Conservation (phyloP, 176 grass and related monocot species). For the Saccharum spontaneum region DNA sequence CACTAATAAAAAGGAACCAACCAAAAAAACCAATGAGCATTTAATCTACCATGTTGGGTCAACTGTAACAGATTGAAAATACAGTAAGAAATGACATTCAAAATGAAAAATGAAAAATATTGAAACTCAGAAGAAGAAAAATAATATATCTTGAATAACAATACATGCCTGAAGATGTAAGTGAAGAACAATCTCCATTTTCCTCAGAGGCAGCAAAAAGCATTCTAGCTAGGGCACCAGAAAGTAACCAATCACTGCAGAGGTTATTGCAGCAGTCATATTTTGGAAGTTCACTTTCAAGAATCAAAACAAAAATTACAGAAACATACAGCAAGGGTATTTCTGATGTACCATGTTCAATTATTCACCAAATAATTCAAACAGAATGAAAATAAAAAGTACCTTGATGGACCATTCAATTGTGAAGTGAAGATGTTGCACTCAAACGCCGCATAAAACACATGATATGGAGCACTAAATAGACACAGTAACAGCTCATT, state of each 20-base stretch:
- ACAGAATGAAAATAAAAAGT: conserved; percentile 10
- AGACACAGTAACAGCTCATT: conserved; percentile 22
- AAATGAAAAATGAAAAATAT: background rate
- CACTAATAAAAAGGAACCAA: background rate
- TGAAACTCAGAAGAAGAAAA: background rate
- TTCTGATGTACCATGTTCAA: background rate
- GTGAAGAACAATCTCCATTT: conserved; percentile 59
- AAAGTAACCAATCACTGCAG: conserved; percentile 85
- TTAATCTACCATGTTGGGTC: background rate
- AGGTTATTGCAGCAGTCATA: conserved; percentile 14
- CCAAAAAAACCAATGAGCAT: background rate
- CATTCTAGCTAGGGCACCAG: conserved; percentile 70
- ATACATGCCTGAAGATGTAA: conserved; percentile 77
- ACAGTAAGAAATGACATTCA: conserved; percentile 1
- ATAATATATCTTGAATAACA: conserved; percentile 22
- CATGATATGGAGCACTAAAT: conserved; percentile 78
- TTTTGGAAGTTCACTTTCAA: conserved; percentile 20
- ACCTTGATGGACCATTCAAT: conserved; percentile 62
- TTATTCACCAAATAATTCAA: background rate
- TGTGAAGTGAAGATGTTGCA: conserved; percentile 67
- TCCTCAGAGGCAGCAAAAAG: conserved; percentile 63
- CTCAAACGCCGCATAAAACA: conserved; percentile 58
- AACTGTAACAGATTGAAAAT: background rate
- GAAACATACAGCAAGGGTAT: conserved; percentile 4
- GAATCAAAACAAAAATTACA: background rate